Base-by-base conservation (phyloP, 257 asterid species). In the Agastache rugosa region DNA sequence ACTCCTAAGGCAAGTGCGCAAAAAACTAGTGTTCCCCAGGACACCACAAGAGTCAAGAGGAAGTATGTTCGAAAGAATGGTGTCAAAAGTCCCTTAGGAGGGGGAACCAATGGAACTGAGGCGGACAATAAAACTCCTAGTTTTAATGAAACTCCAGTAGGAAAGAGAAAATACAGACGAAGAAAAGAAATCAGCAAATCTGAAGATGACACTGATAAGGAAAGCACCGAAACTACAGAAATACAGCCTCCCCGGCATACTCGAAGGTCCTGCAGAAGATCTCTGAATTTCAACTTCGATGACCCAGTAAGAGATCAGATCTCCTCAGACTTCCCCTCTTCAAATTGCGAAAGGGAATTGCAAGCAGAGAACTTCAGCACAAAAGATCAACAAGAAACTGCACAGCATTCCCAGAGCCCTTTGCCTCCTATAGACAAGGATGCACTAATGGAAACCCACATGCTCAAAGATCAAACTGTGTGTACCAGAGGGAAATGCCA, bases 261-360 rank as follows among this genome's bases (percentile, higher is more conserved):
- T 69, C 83, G 82, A 79, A 85, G 86, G 67, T 86, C 96, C 75
- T 85, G 96, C 85, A 85, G 77, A 79, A 87, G 78, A 74, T 78
- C 96, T 1, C 78, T 95, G 84, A 82, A 85, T 76, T 90, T 86
- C 68, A 78, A 83, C 75, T 69, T 71, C 45, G 87, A 80, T 35
- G 65, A 67, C 77, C 89, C 78, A 78, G 75, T 19, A 70, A 69
- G 74, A 67, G 86, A 80, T 70, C 84, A 77, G 65, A 73, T 75
- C 75, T 84, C 88, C 63, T 65, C 78, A 22, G 6, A 39, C 54
- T 6, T 41, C 51, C 75, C 75, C 48, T 55, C 91, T 37, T 74
- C 78, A 60, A 74, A 76, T 47, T 62, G 55, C 6, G 51, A 73
- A 53, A 56, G 37, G 62, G 78, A 79, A 65, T 75, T 66, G 48